A percentile compares a stretch with the other conserved stretches of the same genome.
Conservation (phyloP, 305 asterid species). For the Caryopteris hybrid region DNA sequence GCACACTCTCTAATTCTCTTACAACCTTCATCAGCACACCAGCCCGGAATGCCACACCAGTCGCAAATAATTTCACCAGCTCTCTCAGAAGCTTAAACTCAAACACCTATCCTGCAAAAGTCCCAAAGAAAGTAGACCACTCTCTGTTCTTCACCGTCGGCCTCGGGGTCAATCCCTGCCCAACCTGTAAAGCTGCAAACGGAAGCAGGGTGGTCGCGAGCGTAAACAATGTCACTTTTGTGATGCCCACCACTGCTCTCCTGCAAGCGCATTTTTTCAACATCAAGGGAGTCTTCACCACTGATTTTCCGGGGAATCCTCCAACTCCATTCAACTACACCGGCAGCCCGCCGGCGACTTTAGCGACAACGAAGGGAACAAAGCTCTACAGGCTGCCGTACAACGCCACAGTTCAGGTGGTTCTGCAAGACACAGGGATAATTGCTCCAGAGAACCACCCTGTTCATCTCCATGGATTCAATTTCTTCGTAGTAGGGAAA, state of each 20-base stretch:
- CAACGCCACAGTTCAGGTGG: conserved; percentile 58
- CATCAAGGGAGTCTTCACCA: conserved; percentile 62
- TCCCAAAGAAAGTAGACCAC: conserved; percentile 51
- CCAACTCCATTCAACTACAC: conserved; percentile 51
- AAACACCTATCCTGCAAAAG: conserved; percentile 48
- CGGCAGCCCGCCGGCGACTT: conserved; percentile 36
- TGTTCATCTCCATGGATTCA: conserved; percentile 80
- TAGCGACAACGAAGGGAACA: conserved; percentile 46
- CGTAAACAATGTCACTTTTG: conserved; percentile 67
- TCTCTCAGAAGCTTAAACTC: conserved; percentile 58
- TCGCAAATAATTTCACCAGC: conserved; percentile 47
- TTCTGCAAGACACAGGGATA: conserved; percentile 72
- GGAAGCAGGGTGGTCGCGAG: conserved; percentile 63
- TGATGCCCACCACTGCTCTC: conserved; percentile 66
- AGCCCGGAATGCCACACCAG: conserved; percentile 58
- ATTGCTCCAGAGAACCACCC: conserved; percentile 76
- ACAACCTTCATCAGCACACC: conserved; percentile 47
- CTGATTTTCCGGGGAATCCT: conserved; percentile 73
- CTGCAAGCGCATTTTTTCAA: conserved; percentile 68
- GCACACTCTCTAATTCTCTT: conserved; percentile 34
- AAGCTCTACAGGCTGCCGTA: conserved; percentile 54
- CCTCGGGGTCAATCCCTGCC: conserved; percentile 58
- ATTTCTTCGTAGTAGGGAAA: conserved; percentile 65
- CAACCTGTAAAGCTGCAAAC: conserved; percentile 53
- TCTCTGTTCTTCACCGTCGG: conserved; percentile 62